Evolutionary conservation across 1,284 basidiomycete species (phyloP).

Genomic region (Ustilago curta): DNA sequence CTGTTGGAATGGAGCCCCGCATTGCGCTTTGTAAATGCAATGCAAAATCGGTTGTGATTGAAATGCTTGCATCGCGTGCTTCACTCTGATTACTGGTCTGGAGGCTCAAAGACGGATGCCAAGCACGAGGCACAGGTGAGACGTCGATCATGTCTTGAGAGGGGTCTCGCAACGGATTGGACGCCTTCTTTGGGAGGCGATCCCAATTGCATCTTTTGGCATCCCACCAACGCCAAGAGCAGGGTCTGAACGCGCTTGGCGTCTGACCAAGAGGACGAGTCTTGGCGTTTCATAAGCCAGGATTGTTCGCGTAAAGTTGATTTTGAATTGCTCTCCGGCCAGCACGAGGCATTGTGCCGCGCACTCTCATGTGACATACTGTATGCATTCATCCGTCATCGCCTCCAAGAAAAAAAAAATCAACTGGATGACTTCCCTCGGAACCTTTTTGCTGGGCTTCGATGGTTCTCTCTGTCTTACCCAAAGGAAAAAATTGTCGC

Average conservation of each 20-base stretch:
- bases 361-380: too few relatives aligned
- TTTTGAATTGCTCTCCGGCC: background rate
- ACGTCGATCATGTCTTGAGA: slow-evolving; percentile 4
- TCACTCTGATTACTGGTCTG: background rate
- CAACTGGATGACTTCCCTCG: too few relatives aligned
- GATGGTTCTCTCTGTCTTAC: slow-evolving; percentile 1
- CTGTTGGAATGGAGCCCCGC: background rate
- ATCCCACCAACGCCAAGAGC: background rate
- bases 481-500: background rate
- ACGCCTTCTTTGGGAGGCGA: background rate
- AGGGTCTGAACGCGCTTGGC: slow-evolving; percentile 5
- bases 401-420: background rate
- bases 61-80: background rate
- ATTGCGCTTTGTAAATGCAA: background rate
- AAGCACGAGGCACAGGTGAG: background rate
- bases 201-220: background rate
- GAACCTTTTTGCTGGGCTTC: background rate
- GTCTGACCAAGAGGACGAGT: background rate
- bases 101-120: background rate
- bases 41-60: background rate
- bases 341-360: background rate
- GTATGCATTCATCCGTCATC: background rate
- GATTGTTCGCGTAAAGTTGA: slow-evolving; percentile 1
- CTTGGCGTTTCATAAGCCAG: background rate
- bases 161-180: background rate